Percentiles rank a stretch among this genome's conserved stretches.
phyloP scores from a whole-genome alignment of 495 filamentous ascomycete genomes.

The Trichoderma parareesei region DNA sequence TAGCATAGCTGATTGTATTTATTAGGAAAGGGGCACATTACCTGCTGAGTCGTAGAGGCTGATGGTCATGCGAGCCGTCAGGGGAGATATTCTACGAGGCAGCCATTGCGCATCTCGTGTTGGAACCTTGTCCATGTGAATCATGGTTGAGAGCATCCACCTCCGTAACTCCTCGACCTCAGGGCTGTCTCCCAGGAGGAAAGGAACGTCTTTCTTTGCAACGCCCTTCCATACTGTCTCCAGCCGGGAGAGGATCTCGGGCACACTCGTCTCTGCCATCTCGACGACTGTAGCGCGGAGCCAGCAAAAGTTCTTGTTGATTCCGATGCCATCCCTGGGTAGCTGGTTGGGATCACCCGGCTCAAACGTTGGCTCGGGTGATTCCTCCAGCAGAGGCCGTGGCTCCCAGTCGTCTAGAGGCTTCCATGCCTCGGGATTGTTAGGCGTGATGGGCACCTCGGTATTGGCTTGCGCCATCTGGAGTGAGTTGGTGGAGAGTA shows the following conservation, averaged over 20 bases:
- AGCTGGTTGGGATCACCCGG: neutral
- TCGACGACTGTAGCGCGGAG: neutral
- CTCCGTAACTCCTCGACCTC: constrained; percentile 11
- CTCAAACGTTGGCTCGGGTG: neutral
- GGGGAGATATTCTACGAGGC: neutral
- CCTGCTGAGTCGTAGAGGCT: constrained; percentile 38
- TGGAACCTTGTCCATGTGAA: constrained; percentile 14
- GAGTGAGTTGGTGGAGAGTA: neutral
- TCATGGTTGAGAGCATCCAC: constrained; percentile 36
- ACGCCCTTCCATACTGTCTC: constrained; percentile 1
- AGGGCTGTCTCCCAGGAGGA: neutral
- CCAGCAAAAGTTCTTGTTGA: neutral
- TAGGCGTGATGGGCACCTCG: constrained; percentile 13
- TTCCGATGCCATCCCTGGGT: neutral
- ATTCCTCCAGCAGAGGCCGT: neutral
- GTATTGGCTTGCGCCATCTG: neutral
- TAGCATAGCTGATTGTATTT: neutral
- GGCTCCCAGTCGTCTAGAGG: constrained; percentile 30
- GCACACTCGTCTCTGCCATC: neutral
- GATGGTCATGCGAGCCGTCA: constrained; percentile 23
- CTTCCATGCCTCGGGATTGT: constrained; percentile 34
- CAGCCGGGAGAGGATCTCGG: neutral
- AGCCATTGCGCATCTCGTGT: neutral
- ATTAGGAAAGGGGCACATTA: constrained; percentile 10
- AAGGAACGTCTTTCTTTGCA: constrained; percentile 20